phyloP scores from a whole-genome alignment of 2,329 filamentous ascomycete species.

The Alternaria metachromatica region DNA sequence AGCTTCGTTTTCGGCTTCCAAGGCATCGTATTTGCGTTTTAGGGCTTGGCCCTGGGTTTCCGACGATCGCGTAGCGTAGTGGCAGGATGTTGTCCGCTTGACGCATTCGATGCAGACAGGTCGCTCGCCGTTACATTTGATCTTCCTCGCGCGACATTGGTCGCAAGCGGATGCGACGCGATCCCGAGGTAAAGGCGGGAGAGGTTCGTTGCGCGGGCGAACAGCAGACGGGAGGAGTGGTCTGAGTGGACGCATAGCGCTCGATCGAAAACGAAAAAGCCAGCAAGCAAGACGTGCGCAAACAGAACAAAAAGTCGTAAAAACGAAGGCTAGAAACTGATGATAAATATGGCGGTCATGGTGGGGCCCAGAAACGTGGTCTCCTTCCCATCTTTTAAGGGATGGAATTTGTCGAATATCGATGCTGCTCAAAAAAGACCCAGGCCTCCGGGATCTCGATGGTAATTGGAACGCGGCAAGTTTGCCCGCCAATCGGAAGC shows the following conservation, averaged over 20 bases:
- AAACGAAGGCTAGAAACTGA: not conserved
- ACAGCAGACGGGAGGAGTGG: constrained; percentile 10
- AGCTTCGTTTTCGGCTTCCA: constrained; percentile 15
- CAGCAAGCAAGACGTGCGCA: too few relatives aligned
- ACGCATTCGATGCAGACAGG: constrained; percentile 7
- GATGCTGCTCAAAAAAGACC: not conserved
- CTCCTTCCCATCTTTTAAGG: not conserved
- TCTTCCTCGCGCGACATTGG: constrained; percentile 10
- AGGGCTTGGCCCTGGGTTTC: constrained; percentile 15
- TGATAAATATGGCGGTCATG: not conserved
- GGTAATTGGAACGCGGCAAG: constrained; percentile 5
- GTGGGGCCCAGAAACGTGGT: not conserved
- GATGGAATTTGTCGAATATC: not conserved
- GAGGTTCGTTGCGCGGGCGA: constrained; percentile 6
- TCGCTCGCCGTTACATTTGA: constrained; percentile 12
- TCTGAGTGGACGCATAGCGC: constrained; percentile 6
- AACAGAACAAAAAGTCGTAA: too few relatives aligned
- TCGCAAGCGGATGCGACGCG: constrained; percentile 15
- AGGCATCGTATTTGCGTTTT: constrained; percentile 18
- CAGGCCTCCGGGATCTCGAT: not conserved
- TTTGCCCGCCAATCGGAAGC: constrained; percentile 2
- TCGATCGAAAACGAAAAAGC: too few relatives aligned
- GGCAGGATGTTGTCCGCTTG: constrained; percentile 8
- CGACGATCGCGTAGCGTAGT: constrained; percentile 5
- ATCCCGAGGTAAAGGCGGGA: constrained; percentile 2